These are phyloP conservation scores for Blastocystis sp. DNA, from an alignment of 352 stramenopile genomes.

Conservation along the genomic window DNA sequence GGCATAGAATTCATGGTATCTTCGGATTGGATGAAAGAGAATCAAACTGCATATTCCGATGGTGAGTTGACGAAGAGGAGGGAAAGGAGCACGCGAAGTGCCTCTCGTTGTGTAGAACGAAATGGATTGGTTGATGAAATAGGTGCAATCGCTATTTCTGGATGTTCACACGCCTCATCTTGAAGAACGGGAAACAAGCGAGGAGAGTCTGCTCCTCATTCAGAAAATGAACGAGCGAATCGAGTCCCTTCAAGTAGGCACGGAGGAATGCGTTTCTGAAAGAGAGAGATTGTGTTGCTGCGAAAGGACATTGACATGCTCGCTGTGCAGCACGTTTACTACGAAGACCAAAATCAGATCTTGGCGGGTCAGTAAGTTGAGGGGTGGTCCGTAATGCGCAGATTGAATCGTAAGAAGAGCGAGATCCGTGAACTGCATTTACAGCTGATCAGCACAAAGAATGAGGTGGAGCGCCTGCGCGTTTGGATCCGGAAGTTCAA, in stretches of 20 bases:
- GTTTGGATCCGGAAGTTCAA: conserved; percentile 5
- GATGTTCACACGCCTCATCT: background rate
- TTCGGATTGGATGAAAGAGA: background rate
- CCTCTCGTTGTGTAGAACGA: background rate
- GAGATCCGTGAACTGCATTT: conserved; percentile 14
- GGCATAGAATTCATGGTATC: too few species aligned
- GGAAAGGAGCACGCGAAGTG: background rate
- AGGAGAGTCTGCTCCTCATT: background rate
- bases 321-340: background rate
- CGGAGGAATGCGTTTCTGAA: background rate
- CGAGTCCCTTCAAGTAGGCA: background rate
- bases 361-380: conserved; percentile 3
- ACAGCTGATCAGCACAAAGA: conserved; percentile 17
- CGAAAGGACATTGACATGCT: conserved; percentile 17
- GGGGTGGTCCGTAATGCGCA: background rate
- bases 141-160: background rate
- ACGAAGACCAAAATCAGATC: conserved; percentile 35
- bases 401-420: conserved; percentile 20
- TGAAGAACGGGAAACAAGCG: background rate
- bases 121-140: background rate
- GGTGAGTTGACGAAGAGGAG: background rate
- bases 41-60: background rate
- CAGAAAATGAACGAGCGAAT: background rate
- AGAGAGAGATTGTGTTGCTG: background rate
- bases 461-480: background rate